Base-by-base conservation (phyloP, 345 rosid species). In the Mangifera indica region DNA sequence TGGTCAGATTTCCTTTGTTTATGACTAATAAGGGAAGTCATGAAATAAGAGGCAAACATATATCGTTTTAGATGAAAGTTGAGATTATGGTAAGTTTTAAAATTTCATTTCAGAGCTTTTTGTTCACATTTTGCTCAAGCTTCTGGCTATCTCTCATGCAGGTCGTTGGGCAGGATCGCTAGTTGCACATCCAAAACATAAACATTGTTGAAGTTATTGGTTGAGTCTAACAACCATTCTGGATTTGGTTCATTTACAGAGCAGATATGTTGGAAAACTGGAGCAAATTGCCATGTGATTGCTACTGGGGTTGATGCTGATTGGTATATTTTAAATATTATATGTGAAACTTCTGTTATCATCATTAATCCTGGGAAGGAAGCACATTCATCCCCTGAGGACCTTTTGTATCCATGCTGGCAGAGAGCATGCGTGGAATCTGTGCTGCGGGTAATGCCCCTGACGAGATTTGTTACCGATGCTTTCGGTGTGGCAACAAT, bases 381-480 rank as follows among this genome's bases (percentile, higher is more conserved):
- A 71, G 75, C 63, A 71, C 55, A 66, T 75, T 46, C 64, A 59
- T 75, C 66, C 77, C 83, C 80, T 63, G 80, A 83, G 92, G 84
- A 55, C 77, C 69, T 80, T 68, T 80, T 88, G 97, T 81, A 91
- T 88, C 97, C 93, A 92, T 95, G 97, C 99, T 95, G 92, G 97
- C 84, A 79, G 94, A 93, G 93, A 95, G 97, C 91, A 95, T 93
- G 96, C 92, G 91, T 86, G 98, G 94, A 89, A 84, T 86, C 88
- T 85, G 95, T 92, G 87, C 76, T 85, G 85, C 83, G 97, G 98
- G 98, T 95, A 85, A 95, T 95, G 99, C 98, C 97, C 98, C 98
- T 83, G 96, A 88, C 87, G 81, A 87, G 90, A 86, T 71, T 82
- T 81, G 84, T 84, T 88, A 84, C 99, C 93, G 98, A 93, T 86